Base-by-base conservation (phyloP, 2,329 filamentous ascomycete species). In the Dothidotthia symphoricarpi region DNA sequence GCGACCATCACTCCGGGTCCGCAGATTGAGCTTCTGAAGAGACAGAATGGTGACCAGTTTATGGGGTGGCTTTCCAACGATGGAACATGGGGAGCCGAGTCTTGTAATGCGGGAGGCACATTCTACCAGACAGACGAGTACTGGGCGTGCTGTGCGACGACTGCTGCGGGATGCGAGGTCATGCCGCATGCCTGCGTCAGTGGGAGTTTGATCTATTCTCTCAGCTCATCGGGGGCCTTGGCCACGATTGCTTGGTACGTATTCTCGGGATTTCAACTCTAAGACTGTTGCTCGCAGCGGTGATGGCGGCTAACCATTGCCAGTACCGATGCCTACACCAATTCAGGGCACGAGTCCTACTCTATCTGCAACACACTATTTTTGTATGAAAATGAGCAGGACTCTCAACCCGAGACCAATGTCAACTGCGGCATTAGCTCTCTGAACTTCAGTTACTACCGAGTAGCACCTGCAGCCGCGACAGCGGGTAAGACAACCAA, bases 1-100 rank as follows among this genome's bases (percentile, higher is more conserved):
- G 49, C 57, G 14, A 55, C 55, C 11, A 60, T 60, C 17, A 60
- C 58, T 17, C 42, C 47, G 16, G 53, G 48, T 8, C 53, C 56
- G 7, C 34, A 53, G 14, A 27, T 47, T 24, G 52, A 59, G 36
- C 43, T 61, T 3, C 36, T 58, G 4, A 53, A 39, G 27, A 58
- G 50, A 28, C 57, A 59, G 28, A 50, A 55, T 31, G 34, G 57
- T 24, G 42, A 47, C 25, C 39, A 44, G 10, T 57, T 50, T 34
- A 55, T 59, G 31, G 55, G 55, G 33, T 61, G 57, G 57, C 24
- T 58, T 2, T 40, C 36, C 2, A 30, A 32, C 6, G 30, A 25
- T 10, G 47, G 47, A 8, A 16, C 6, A 6, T 61, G 55, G 55
- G 31, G 41, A 0, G 41, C 34, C 16, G 28, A 47, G 24, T 31